Base-by-base conservation (phyloP, 768 basidiomycete genomes). In the Amanita fuliginea region DNA sequence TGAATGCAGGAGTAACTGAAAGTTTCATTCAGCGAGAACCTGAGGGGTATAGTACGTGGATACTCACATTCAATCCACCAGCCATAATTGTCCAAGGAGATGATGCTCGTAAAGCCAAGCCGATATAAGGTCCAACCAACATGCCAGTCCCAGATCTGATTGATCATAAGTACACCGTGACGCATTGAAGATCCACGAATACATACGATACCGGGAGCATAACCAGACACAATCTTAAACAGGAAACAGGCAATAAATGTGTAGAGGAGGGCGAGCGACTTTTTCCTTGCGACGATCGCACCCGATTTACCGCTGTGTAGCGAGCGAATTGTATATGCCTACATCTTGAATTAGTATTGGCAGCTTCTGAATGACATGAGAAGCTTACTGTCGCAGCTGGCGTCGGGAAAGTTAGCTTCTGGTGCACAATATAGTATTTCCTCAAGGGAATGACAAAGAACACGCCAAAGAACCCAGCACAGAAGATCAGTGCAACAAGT, bases 371-470 rank as follows among this genome's bases (percentile, higher is more conserved):
- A n/a, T 33, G 42, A 24, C 24, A 44, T 28, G 51, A 33, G 22
- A 21, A 21, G 57, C 67, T 53, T 58, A 70, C 72, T 32, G 80
- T 79, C 13, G 81, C 83, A 51, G 82, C 76, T 24, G 76, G 77
- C 0, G 80, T 80, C 0, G 78, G 80, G 67, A 82, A 81, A 13
- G 75, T 75, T 13, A 80, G 62, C 59, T 79, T 80, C 59, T 79
- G 77, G 56, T 76, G 70, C 46, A 82, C 64, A 54, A 83, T 78
- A 62, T 76, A 82, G 60, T 77, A 77, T 54, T 73, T 75, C 48
- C 77, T 72, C 32, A 80, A 63, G 1, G 80, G 80, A 49, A 82
- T 76, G 48, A 77, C 78, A 67, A 84, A 83, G 62, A 81, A 79
- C 7, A 81, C 72, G 41, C 77, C 79, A 53, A 78, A 81, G 67